These are phyloP conservation scores for Talaromyces thailandensis DNA, from an alignment of 495 filamentous ascomycete genomes.

Conservation along the genomic window DNA sequence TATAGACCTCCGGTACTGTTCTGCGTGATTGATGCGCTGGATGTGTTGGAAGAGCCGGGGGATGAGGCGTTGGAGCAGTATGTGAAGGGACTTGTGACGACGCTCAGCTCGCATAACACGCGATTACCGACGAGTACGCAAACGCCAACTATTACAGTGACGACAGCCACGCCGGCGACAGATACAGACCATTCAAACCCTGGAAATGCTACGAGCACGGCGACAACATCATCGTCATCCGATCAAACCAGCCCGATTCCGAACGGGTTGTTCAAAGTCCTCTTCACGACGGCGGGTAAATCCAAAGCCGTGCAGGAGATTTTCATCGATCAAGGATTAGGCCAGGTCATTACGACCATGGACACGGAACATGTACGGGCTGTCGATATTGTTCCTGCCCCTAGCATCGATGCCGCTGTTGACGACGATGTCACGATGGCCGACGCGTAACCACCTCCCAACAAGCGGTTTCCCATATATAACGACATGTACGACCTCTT, in stretches of 20 bases:
- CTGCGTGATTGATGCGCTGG: constrained; percentile 33
- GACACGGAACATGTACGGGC: neutral
- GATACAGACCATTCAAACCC: neutral
- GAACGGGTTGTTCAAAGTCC: constrained; percentile 26
- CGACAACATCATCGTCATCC: constrained; percentile 11
- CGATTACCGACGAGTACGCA: neutral
- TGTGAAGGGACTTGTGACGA: constrained; percentile 27
- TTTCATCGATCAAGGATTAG: neutral
- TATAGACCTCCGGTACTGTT: constrained; percentile 35
- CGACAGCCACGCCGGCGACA: neutral
- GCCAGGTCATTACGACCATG: neutral
- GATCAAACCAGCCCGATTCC: neutral
- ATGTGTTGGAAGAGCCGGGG: constrained; percentile 23
- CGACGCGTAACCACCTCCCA: neutral
- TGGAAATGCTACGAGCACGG: neutral
- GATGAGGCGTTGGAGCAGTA: constrained; percentile 17
- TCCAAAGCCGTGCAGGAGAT: neutral
- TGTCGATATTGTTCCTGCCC: neutral
- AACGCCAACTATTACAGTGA: neutral
- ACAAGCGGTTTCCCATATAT: no score
- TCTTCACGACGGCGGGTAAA: constrained; percentile 31
- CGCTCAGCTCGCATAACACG: constrained; percentile 25
- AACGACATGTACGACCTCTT: neutral
- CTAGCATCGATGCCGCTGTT: neutral
- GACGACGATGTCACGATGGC: neutral